These are phyloP conservation scores for Primulina huaijiensis DNA, from an alignment of 257 asterid genomes.

Conservation along the genomic window DNA sequence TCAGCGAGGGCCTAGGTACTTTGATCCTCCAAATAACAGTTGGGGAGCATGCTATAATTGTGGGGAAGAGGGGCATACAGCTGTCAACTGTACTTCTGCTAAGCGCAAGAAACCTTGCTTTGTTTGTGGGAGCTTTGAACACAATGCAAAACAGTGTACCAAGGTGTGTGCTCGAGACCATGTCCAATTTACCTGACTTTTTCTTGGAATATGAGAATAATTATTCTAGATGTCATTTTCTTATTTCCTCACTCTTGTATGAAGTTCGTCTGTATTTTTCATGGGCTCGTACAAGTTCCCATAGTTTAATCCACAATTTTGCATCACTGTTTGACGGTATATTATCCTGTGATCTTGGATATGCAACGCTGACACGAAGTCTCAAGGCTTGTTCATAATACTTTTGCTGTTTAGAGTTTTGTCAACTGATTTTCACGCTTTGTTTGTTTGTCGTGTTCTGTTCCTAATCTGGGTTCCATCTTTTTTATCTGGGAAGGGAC, in stretches of 20 bases:
- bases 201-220: not conserved
- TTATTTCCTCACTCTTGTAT: not conserved
- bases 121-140: slow-evolving; percentile 90
- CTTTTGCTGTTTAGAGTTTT: not conserved
- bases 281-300: not conserved
- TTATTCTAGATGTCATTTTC: slow-evolving; percentile 2
- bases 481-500: slow-evolving; percentile 47
- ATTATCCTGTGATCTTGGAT: not conserved
- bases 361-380: not conserved
- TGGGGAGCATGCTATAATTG: slow-evolving; percentile 97
- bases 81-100: slow-evolving; percentile 75
- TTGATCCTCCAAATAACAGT: slow-evolving; percentile 86
- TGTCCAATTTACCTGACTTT: not conserved
- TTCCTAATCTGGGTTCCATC: slow-evolving; percentile 4
- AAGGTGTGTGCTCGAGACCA: slow-evolving; percentile 46
- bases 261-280: slow-evolving; percentile 1
- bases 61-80: slow-evolving; percentile 89
- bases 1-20: slow-evolving; percentile 98
- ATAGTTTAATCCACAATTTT: not conserved
- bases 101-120: slow-evolving; percentile 91
- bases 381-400: not conserved
- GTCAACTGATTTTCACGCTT: not conserved
- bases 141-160: slow-evolving; percentile 69
- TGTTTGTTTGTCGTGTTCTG: not conserved
- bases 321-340: not conserved